Base-by-base conservation (phyloP, 805 yeast species). In the Zygosaccharomyces pseudorouxii region DNA sequence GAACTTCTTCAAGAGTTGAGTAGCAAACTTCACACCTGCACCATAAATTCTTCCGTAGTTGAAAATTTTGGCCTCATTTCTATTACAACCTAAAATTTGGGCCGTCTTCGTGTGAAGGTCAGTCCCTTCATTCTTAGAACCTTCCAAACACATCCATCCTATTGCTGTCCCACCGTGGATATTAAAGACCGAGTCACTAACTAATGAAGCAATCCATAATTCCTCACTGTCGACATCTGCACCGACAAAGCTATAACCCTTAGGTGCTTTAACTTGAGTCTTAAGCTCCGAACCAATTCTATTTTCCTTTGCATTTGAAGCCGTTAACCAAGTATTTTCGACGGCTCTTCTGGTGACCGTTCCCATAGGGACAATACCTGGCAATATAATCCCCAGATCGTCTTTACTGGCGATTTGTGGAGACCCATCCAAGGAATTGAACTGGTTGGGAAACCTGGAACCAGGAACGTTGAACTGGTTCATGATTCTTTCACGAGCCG, bases 181-280 rank as follows among this genome's bases (percentile, higher is more conserved):
- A 29, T 84, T 80, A 67, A 92, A 88, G 45, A 84, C 79, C 0
- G 98, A 83, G 64, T 93, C 99, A 3, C 99, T 97, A 28, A 92
- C 82, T 20, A 95, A 70, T 16, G 97, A 86, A 0, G 99, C 99
- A 56, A 93, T 93, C 99, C 99, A 93, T 38, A 93, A 73, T 63
- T 93, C 99, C 63, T 93, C 99, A 33, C 97, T 88, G 67, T 93
- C 99, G 7, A 93, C 99, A 72, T 93, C 99, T 0, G 99, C 99
- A 8, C 99, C 99, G 7, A 93, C 96, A 70, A 93, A 86, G 31
- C 79, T 78, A 63, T 90, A 93, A 0, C 97, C 97, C 2, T 75
- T 68, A 0, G 99, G 99, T 0, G 97, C 97, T 49, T 76, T 71
- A 4, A 93, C 74, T 72, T 88, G 80, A 0, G 97, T 81, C 65